Evolutionary conservation across 2,329 filamentous ascomycete species (phyloP).

Genomic region (Metarhizium rileyi): DNA sequence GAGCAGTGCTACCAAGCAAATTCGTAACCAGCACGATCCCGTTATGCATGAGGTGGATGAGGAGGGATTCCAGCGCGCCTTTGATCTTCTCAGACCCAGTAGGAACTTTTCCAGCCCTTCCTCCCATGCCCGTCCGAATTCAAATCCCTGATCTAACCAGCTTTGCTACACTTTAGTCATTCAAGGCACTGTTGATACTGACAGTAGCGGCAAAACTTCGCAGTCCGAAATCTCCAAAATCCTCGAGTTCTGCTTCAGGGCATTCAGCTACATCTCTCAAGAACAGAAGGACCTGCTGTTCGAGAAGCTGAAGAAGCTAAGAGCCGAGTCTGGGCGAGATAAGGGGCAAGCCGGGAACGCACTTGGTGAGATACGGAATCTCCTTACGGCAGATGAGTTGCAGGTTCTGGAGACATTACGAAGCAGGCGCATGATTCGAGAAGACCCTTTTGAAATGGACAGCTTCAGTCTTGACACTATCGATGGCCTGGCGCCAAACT

Average conservation of each 20-base stretch:
- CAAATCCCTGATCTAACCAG: not conserved
- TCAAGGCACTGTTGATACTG: constrained; percentile 24
- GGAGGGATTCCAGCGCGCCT: constrained; percentile 32
- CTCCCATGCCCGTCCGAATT: too few species aligned
- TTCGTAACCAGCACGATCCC: constrained; percentile 25
- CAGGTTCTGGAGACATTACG: constrained; percentile 6
- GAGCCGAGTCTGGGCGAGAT: not conserved
- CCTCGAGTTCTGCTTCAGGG: constrained; percentile 23
- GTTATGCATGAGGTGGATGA: constrained; percentile 33
- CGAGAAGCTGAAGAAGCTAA: constrained; percentile 10
- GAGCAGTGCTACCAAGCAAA: constrained; percentile 25
- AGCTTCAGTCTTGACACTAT: constrained; percentile 10
- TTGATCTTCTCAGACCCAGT: constrained; percentile 30
- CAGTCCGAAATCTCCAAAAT: constrained; percentile 21
- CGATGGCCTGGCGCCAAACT: constrained; percentile 7
- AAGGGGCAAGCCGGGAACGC: not conserved
- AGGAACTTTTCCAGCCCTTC: constrained; percentile 10
- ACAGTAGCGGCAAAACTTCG: constrained; percentile 16
- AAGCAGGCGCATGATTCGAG: constrained; percentile 9
- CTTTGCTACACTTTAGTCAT: constrained; percentile 19
- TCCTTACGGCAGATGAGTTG: constrained; percentile 8
- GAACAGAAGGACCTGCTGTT: constrained; percentile 9
- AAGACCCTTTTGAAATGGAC: constrained; percentile 10
- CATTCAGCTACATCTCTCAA: constrained; percentile 15
- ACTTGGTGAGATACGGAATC: not conserved